phyloP scores from a whole-genome alignment of 345 rosid genomes.

The Dovyalis caffra region DNA sequence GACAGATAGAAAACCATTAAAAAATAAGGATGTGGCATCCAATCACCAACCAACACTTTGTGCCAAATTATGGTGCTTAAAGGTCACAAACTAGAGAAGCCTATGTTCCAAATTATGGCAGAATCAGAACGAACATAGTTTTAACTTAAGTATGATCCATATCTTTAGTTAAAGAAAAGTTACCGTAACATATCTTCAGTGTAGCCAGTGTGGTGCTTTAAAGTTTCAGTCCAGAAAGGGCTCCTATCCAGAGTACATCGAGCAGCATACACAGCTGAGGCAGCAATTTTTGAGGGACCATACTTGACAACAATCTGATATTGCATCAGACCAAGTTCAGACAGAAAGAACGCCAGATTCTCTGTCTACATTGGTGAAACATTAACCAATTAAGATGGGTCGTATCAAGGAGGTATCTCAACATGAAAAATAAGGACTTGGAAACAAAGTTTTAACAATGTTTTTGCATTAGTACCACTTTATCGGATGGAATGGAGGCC shows the following conservation, averaged over 20 bases:
- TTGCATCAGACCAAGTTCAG: slow-evolving; percentile 71
- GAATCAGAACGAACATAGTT: not conserved
- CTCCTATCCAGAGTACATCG: slow-evolving; percentile 56
- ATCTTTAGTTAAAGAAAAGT: not conserved
- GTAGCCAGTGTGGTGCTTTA: slow-evolving; percentile 73
- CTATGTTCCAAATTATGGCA: not conserved
- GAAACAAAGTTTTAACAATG: not conserved
- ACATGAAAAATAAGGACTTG: not conserved
- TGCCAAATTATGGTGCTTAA: not conserved
- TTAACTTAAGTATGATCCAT: not conserved
- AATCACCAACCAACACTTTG: not conserved
- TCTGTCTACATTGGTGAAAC: slow-evolving; percentile 49
- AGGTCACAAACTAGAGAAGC: not conserved
- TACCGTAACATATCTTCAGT: slow-evolving; percentile 60
- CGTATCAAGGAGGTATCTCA: not conserved
- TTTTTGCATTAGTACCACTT: slow-evolving; percentile 38
- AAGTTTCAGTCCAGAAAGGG: slow-evolving; percentile 74
- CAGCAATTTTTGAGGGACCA: slow-evolving; percentile 72
- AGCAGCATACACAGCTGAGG: slow-evolving; percentile 92
- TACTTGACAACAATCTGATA: slow-evolving; percentile 42
- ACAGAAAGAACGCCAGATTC: slow-evolving; percentile 67
- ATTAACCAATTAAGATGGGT: not conserved
- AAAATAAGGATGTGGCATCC: no score
- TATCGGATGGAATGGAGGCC: slow-evolving; percentile 61
- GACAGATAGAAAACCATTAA: not conserved